phyloP scores from a whole-genome alignment of 345 rosid species.

The Psidium friedrichsthalianum region DNA sequence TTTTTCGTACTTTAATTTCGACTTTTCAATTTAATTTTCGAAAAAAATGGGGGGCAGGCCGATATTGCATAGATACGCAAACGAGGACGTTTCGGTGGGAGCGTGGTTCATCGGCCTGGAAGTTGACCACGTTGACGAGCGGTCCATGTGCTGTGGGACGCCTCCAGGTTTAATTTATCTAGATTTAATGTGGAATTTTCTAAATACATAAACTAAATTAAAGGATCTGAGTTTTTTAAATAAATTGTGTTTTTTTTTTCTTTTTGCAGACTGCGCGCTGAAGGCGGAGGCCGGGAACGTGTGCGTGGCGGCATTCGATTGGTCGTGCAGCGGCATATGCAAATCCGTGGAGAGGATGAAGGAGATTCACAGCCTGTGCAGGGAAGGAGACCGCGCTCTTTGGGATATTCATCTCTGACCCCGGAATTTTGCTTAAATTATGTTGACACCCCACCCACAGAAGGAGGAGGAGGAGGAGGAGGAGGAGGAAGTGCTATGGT shows the following conservation, averaged over 20 bases:
- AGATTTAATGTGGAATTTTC: not conserved
- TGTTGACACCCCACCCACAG: not conserved
- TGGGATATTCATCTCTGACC: constrained; percentile 30
- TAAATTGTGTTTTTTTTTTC: no score
- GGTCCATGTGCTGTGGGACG: constrained; percentile 84
- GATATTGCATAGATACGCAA: constrained; percentile 78
- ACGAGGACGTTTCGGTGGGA: constrained; percentile 89
- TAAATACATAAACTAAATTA: not conserved
- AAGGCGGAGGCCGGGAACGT: constrained; percentile 61
- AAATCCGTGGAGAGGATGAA: constrained; percentile 69
- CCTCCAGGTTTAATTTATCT: constrained; percentile 40
- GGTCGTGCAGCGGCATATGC: constrained; percentile 87
- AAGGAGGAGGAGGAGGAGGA: rapidly evolving
- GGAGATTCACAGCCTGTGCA: constrained; percentile 53
- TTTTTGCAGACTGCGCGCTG: constrained; percentile 51
- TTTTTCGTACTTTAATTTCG: not conserved
- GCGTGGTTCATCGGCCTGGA: constrained; percentile 81
- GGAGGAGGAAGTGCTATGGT: not conserved
- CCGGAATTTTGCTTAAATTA: not conserved
- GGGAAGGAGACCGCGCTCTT: constrained; percentile 61
- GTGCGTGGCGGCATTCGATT: constrained; percentile 85
- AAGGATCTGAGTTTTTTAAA: not conserved
- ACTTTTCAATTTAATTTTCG: not conserved
- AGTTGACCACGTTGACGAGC: constrained; percentile 75
- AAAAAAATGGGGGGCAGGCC: constrained; percentile 22